Conservation (phyloP, 2,329 filamentous ascomycete genomes). For the Aspergillus fischeri region DNA sequence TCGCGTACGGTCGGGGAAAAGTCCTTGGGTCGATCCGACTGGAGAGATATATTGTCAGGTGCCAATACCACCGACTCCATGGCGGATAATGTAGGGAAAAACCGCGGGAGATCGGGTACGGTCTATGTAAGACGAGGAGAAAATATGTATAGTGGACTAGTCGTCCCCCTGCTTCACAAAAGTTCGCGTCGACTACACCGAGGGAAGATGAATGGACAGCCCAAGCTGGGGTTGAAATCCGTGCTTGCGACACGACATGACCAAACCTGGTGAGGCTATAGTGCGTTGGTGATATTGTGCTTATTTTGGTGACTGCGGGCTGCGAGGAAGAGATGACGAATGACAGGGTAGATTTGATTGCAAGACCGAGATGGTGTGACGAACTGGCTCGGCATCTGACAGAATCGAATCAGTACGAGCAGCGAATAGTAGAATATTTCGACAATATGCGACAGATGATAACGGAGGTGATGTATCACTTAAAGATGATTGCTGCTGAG, state of each 20-base stretch:
- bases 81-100: background rate
- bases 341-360: background rate
- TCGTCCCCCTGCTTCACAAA: background rate
- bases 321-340: background rate
- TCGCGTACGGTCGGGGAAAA: conserved; percentile 6
- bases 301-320: background rate
- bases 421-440: background rate
- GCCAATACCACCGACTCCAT: conserved; percentile 10
- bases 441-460: background rate
- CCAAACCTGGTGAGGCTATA: conserved; percentile 11
- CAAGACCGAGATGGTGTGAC: background rate
- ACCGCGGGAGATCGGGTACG: background rate
- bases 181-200: conserved; percentile 6
- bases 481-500: background rate
- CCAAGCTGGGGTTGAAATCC: conserved; percentile 22
- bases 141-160: background rate
- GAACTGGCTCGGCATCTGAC: background rate
- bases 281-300: background rate
- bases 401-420: background rate
- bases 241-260: conserved; percentile 30
- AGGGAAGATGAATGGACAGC: conserved; percentile 18
- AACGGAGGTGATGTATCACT: background rate
- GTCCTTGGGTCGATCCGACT: conserved; percentile 9
- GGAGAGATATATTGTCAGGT: conserved; percentile 2
- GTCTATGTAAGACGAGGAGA: background rate